Evolutionary conservation across 495 filamentous ascomycete genomes (phyloP).

Genomic region (Podospora australis): DNA sequence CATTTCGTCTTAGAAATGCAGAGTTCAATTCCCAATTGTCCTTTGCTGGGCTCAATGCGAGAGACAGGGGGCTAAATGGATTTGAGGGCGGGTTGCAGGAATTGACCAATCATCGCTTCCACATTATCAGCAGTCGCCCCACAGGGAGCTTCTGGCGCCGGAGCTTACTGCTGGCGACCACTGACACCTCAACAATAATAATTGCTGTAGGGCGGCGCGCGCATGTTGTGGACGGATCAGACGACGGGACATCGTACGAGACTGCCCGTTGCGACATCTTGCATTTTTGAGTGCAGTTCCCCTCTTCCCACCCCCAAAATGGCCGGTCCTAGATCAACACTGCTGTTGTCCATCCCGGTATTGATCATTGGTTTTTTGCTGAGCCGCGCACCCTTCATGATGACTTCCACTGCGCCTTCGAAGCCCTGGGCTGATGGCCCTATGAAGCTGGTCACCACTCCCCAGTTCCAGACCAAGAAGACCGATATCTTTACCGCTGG

Average conservation of each 20-base stretch:
- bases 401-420: conserved; percentile 30
- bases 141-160: conserved; percentile 3
- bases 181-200: neutral
- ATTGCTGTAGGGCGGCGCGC: too few relatives aligned
- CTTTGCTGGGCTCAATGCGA: too few relatives aligned
- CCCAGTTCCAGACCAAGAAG: conserved; percentile 41
- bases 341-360: conserved; percentile 24
- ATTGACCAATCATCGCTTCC: conserved; percentile 4
- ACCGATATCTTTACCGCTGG: conserved; percentile 46
- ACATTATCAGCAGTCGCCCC: conserved; percentile 8
- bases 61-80: neutral
- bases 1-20: too few relatives aligned
- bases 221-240: too few relatives aligned
- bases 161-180: conserved; percentile 3
- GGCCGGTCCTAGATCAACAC: conserved; percentile 9
- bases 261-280: neutral
- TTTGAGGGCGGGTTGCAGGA: neutral
- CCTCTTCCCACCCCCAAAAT: conserved; percentile 8
- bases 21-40: too few relatives aligned
- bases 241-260: conserved; percentile 20
- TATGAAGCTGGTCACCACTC: conserved; percentile 42
- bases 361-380: conserved; percentile 33
- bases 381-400: conserved; percentile 36
- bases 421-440: conserved; percentile 46
- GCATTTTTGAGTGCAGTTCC: neutral